phyloP scores from a whole-genome alignment of 768 basidiomycete species.

The Termitomyces sp. region DNA sequence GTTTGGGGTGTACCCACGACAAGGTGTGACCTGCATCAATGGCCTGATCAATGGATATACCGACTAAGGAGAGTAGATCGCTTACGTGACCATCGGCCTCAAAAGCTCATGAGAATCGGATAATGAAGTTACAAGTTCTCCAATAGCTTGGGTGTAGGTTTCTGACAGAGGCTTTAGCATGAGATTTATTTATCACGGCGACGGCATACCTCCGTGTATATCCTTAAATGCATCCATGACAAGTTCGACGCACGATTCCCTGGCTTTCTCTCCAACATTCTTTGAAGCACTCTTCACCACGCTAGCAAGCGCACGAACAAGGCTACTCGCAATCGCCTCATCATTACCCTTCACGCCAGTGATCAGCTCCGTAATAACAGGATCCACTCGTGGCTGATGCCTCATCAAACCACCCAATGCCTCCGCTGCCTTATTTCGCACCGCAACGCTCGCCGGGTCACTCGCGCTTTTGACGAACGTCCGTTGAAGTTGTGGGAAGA shows the following conservation, averaged over 20 bases:
- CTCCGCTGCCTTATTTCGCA: constrained; percentile 76
- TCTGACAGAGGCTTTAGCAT: constrained; percentile 36
- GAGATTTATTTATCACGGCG: neutral
- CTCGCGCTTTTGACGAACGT: constrained; percentile 93
- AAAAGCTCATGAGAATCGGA: constrained; percentile 59
- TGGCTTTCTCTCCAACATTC: constrained; percentile 73
- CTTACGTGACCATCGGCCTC: constrained; percentile 63
- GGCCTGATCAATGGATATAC: constrained; percentile 5
- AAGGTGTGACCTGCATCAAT: constrained; percentile 46
- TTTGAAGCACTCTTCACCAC: constrained; percentile 66
- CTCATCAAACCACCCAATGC: constrained; percentile 89
- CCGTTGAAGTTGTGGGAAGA: constrained; percentile 96
- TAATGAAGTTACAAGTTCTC: constrained; percentile 56
- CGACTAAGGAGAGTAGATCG: constrained; percentile 4
- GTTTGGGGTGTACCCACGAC: constrained; percentile 65
- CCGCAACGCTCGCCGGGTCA: constrained; percentile 70
- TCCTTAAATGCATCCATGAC: constrained; percentile 76
- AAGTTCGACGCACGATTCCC: constrained; percentile 69
- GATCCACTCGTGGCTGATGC: constrained; percentile 86
- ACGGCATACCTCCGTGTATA: constrained; percentile 50
- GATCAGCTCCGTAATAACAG: constrained; percentile 87
- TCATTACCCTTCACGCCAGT: constrained; percentile 51
- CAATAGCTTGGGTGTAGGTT: constrained; percentile 61
- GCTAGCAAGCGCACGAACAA: constrained; percentile 69
- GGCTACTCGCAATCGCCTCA: constrained; percentile 69